Conservation (phyloP, 139 green algal genomes). For the Desmodesmus armatus region DNA sequence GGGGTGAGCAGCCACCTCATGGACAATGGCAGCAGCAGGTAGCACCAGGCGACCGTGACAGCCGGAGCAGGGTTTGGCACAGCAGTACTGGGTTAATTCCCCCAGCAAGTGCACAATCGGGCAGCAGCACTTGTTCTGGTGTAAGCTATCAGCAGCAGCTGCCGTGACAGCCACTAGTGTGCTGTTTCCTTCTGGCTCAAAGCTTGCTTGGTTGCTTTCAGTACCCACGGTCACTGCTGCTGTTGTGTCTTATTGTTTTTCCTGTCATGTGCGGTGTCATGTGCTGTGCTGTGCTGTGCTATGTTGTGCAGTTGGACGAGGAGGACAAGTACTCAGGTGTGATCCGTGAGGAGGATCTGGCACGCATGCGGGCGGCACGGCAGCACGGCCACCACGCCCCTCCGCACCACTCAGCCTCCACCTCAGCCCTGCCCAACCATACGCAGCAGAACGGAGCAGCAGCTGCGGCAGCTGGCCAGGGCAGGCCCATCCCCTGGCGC, state of each 20-base stretch:
- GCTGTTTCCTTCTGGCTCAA: too few species aligned
- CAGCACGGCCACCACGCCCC: slow-evolving; percentile 41
- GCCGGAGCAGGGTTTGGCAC: neutral
- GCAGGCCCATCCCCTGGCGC: too few species aligned
- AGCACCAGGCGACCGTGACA: neutral
- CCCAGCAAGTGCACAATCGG: too few species aligned
- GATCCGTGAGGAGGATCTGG: slow-evolving; percentile 52
- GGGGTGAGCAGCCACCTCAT: slow-evolving; percentile 62
- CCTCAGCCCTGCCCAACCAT: neutral
- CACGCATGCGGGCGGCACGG: neutral
- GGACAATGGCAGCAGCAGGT: too few species aligned
- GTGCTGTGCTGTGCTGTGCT: neutral
- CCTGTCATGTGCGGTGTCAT: neutral
- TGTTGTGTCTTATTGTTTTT: too few species aligned
- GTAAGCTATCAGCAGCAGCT: too few species aligned
- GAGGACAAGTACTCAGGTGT: slow-evolving; percentile 89
- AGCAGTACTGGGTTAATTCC: too few species aligned
- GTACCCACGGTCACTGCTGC: neutral
- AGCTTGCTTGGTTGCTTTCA: neutral
- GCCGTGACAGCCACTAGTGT: too few species aligned
- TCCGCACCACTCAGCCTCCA: neutral
- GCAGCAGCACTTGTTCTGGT: too few species aligned
- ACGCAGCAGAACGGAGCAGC: slow-evolving; percentile 14
- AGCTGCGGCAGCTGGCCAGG: neutral
- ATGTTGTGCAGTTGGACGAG: slow-evolving; percentile 77